Conservation (phyloP, 306 rosid genomes). For the Styphnolobium japonicum region DNA sequence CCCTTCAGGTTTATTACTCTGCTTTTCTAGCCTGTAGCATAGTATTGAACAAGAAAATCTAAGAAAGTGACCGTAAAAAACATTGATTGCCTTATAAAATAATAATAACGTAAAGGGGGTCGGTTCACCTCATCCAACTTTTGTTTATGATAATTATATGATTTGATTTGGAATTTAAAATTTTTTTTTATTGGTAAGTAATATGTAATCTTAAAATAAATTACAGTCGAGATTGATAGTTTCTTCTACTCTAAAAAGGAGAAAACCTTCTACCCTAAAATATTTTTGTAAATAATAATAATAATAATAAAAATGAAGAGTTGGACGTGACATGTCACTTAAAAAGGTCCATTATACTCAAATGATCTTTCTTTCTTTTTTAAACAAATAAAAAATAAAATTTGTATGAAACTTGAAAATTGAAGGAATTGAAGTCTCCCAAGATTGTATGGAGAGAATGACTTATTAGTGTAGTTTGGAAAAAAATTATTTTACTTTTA, state of each 20-base stretch:
- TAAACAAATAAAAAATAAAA: background rate
- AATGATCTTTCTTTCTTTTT: background rate
- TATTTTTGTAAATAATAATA: too few relatives aligned
- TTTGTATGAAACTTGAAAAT: background rate
- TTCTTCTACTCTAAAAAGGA: too few relatives aligned
- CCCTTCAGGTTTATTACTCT: background rate
- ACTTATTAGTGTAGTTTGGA: too few relatives aligned
- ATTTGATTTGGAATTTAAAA: too few relatives aligned
- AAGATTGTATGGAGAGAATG: background rate
- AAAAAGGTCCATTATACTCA: slow-evolving; percentile 21
- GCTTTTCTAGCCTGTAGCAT: slow-evolving; percentile 20
- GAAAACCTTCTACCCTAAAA: too few relatives aligned
- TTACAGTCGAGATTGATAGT: too few relatives aligned
- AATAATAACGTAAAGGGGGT: too few relatives aligned
- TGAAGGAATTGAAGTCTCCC: background rate
- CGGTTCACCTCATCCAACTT: too few relatives aligned
- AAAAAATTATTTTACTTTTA: too few relatives aligned
- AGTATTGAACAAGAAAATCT: background rate
- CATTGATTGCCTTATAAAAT: slow-evolving; percentile 8
- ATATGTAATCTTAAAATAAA: too few relatives aligned
- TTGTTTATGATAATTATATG: too few relatives aligned
- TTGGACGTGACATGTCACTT: slow-evolving; percentile 1
- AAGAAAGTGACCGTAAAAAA: slow-evolving; percentile 28
- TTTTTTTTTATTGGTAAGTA: too few relatives aligned
- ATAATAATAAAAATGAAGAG: slow-evolving; percentile 21